phyloP scores from a whole-genome alignment of 139 green algal genomes.

The Asterochloris sp. region DNA sequence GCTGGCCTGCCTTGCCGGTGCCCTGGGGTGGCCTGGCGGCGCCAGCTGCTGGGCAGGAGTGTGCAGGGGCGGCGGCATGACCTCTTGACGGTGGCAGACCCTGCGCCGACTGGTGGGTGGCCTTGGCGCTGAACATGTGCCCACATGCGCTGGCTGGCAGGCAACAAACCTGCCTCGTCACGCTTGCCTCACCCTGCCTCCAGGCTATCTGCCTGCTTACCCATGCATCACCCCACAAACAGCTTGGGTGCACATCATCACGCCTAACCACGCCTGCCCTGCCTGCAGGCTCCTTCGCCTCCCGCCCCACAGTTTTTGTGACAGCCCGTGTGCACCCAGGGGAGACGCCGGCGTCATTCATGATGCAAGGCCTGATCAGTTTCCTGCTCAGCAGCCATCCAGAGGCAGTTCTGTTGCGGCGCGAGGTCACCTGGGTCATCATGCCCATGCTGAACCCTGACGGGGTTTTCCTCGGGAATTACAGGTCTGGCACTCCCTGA shows the following conservation, averaged over 20 bases:
- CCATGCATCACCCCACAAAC: too few relatives aligned
- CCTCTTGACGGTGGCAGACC: too few relatives aligned
- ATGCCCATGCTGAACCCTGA: slow-evolving; percentile 48
- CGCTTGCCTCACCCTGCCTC: too few relatives aligned
- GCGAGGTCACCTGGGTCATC: slow-evolving; percentile 20
- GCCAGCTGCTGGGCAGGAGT: slow-evolving; percentile 30
- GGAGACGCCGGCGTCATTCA: slow-evolving; percentile 58
- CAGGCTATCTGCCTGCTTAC: too few relatives aligned
- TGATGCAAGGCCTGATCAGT: slow-evolving; percentile 58
- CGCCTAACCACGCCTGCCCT: not conserved
- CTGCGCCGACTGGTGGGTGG: too few relatives aligned
- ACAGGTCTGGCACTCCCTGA: slow-evolving; percentile 16
- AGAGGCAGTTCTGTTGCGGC: slow-evolving; percentile 17
- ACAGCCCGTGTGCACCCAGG: slow-evolving; percentile 63
- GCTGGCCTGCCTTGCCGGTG: slow-evolving; percentile 11
- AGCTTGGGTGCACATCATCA: too few relatives aligned
- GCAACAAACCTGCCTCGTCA: too few relatives aligned
- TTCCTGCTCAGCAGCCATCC: slow-evolving; percentile 38
- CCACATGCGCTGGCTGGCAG: too few relatives aligned
- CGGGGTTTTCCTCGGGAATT: slow-evolving; percentile 37
- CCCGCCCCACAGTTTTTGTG: slow-evolving; percentile 43
- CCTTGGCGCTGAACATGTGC: too few relatives aligned
- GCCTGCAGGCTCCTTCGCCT: not conserved
- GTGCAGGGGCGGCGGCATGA: slow-evolving; percentile 17
- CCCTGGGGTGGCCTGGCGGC: slow-evolving; percentile 16